Evolutionary conservation across 805 yeast species (phyloP).

Genomic region (Tetrapisispora namnaoensis): DNA sequence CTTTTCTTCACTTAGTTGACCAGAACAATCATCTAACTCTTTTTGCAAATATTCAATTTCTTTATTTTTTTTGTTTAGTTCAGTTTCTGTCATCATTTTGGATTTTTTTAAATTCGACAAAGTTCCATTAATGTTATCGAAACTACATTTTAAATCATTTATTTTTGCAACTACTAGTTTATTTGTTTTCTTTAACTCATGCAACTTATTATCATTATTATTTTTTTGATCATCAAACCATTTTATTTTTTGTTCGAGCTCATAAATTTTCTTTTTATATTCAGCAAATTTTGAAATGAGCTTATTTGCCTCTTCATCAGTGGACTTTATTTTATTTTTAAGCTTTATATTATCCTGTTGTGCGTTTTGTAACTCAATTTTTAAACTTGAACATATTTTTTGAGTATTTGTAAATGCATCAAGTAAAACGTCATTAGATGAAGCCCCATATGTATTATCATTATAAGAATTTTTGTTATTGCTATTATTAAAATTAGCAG

Average conservation of each 20-base stretch:
- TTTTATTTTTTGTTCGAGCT: constrained; percentile 16
- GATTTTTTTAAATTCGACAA: constrained; percentile 11
- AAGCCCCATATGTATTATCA: constrained; percentile 6
- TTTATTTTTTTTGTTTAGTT: constrained; percentile 19
- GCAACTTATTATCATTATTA: constrained; percentile 14
- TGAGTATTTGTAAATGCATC: constrained; percentile 35
- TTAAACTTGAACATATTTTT: constrained; percentile 27
- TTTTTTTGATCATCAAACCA: constrained; percentile 19
- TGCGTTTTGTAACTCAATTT: constrained; percentile 25
- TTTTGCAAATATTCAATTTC: constrained; percentile 30
- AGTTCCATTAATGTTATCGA: constrained; percentile 1
- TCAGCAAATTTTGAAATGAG: constrained; percentile 16
- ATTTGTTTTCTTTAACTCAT: constrained; percentile 20
- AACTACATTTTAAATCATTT: constrained; percentile 15
- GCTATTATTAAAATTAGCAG: too few relatives aligned
- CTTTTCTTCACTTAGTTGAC: constrained; percentile 40
- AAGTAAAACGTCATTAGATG: constrained; percentile 30
- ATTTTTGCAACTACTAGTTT: constrained; percentile 11
- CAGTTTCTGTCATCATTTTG: constrained; percentile 15
- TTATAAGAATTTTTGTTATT: background rate
- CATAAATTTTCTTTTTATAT: constrained; percentile 15
- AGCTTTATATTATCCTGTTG: constrained; percentile 22
- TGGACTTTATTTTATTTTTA: constrained; percentile 15
- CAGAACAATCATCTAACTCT: constrained; percentile 36
- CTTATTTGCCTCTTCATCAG: constrained; percentile 16